These are phyloP conservation scores for Backusella luteola DNA, from an alignment of 192 early-diverging fungal species.

Conservation along the genomic window DNA sequence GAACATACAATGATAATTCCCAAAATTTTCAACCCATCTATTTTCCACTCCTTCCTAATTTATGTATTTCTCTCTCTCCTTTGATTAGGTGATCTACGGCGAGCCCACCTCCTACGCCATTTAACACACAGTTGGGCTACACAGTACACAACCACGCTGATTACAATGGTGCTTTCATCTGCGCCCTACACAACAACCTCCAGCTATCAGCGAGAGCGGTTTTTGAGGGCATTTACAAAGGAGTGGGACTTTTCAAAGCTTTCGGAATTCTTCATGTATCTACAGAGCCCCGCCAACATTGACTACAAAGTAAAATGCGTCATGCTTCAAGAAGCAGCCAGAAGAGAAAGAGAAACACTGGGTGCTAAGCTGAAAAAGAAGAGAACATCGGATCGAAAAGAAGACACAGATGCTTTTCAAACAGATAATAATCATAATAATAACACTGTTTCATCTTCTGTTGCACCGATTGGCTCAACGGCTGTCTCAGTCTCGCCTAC, in stretches of 20 bases:
- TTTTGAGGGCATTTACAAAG: conserved; percentile 53
- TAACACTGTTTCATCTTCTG: neutral
- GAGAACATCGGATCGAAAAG: conserved; percentile 3
- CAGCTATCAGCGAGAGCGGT: conserved; percentile 33
- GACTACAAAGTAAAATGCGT: conserved; percentile 43
- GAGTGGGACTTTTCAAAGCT: conserved; percentile 66
- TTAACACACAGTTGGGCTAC: conserved; percentile 53
- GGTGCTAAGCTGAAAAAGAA: conserved; percentile 28
- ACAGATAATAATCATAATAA: neutral
- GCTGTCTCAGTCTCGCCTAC: neutral
- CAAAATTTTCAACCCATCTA: neutral
- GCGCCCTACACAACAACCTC: conserved; percentile 28
- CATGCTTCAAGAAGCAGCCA: conserved; percentile 41
- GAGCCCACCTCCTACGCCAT: conserved; percentile 45
- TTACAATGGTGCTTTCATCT: conserved; percentile 45
- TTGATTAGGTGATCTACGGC: conserved; percentile 42
- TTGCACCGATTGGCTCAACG: neutral
- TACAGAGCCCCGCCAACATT: conserved; percentile 49
- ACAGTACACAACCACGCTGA: conserved; percentile 49
- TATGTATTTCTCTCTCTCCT: neutral
- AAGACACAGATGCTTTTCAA: neutral
- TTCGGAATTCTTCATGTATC: conserved; percentile 62
- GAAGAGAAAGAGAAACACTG: conserved; percentile 30
- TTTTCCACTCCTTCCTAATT: neutral
- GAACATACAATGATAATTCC: neutral